Base-by-base conservation (phyloP, 129 eudicot genomes). In the Flaveria brownii region DNA sequence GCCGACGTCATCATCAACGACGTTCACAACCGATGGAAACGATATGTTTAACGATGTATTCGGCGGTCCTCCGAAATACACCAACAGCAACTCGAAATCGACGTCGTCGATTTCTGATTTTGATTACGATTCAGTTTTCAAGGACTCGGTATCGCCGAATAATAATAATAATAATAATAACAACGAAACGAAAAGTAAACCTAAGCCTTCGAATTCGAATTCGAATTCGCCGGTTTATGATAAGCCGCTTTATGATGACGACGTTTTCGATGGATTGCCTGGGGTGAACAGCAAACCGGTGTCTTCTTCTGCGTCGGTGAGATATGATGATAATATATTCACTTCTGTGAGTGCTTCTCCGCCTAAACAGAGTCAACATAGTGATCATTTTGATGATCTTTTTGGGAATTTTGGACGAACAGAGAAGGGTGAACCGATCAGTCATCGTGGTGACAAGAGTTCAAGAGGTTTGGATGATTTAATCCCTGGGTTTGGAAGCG, bases 401-500 rank as follows among this genome's bases (percentile, higher is more conserved):
- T 43, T 75, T 33, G 76, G 76, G 57, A 68, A 13, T 69, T 74
- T 69, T 10, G 84, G 84, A 47, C 47, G 73, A 61, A 75, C 59
- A 0, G 81, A 59, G 67, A 81, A 80, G 65, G 80, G 59, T 28
- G 70, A 73, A 57, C 71, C 76, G 33, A 75, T 1, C 20, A 60
- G 55, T 46, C 23, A 60, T 36, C 42, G 47, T 22, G 47, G 71
- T 74, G 70, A 26, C 28, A 56, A 56, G 71, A 66, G 80, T 74
- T 59, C 51, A 1, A 50, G 60, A 33, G 81, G 67, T 60, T 69
- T 81, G 30, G 80, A 81, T 57, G 84, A 76, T 25, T 70, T 81
- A 67, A 33, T 81, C 7, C 73, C 81, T 59, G 99, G 97, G 16
- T 89, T 94, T 77, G 96, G 97, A 56, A 83, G 89, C 28, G 59